Percentiles rank a stretch among this genome's conserved stretches.
Conservation (phyloP, 495 filamentous ascomycete species). For the Cercophora newfieldiana region DNA sequence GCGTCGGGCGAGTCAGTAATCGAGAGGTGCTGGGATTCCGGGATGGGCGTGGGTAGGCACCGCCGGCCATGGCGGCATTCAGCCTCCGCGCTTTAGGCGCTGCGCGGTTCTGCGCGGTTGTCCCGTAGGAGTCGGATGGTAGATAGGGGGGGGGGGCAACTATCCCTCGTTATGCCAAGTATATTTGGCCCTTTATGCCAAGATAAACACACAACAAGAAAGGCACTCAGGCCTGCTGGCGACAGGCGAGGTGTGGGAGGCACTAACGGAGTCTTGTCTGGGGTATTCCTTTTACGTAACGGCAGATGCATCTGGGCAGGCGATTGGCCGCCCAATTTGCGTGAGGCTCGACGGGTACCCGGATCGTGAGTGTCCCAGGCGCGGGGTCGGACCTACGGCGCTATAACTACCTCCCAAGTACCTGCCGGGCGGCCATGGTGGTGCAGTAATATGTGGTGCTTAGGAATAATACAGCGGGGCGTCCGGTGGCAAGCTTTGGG, state of each 20-base stretch:
- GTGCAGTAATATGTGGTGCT: too few species aligned
- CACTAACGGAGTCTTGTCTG: neutral
- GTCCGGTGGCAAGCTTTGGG: neutral
- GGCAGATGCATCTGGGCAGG: neutral
- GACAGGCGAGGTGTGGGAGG: neutral
- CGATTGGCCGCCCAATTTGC: neutral
- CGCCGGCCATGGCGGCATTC: neutral
- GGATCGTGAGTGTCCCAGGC: neutral
- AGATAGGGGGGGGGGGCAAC: neutral
- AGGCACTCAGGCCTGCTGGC: neutral
- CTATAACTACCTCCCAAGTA: neutral
- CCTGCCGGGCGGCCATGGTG: neutral
- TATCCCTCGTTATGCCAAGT: neutral
- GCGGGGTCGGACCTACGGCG: neutral
- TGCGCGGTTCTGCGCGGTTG: neutral
- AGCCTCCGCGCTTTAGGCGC: neutral
- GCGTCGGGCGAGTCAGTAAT: neutral
- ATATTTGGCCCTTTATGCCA: neutral
- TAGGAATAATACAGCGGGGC: neutral
- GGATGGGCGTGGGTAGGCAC: neutral
- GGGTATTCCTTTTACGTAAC: neutral
- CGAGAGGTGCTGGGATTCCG: neutral
- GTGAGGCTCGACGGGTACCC: neutral
- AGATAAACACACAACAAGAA: too few species aligned
- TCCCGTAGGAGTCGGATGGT: neutral